A percentile compares a stretch with the other conserved stretches of the same genome.
Conservation (phyloP, 371 early-diverging fungal species). For the Lichtheimia corymbifera region DNA sequence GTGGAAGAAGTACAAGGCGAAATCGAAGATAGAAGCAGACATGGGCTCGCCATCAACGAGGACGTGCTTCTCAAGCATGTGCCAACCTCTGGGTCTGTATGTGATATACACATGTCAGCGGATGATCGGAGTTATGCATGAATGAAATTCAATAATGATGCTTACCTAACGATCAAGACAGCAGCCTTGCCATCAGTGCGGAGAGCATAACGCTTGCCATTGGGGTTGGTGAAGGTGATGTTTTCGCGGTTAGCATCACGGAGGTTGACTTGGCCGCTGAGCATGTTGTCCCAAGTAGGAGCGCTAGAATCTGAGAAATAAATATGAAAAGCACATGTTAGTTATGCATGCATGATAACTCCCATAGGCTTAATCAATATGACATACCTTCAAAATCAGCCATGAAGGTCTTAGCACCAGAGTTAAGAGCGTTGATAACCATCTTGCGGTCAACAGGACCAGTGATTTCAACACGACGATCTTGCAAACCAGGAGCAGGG, state of each 20-base stretch:
- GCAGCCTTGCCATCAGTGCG: constrained; percentile 82
- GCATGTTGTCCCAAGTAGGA: constrained; percentile 89
- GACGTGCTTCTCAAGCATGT: constrained; percentile 93
- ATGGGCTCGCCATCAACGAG: constrained; percentile 86
- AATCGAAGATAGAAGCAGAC: constrained; percentile 95
- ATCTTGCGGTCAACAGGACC: constrained; percentile 98
- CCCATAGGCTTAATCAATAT: background rate
- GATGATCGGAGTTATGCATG: constrained; percentile 1
- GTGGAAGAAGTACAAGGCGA: constrained; percentile 95
- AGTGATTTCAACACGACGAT: constrained; percentile 96
- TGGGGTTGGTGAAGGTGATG: constrained; percentile 80
- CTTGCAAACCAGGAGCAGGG: constrained; percentile 90
- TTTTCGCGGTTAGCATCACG: constrained; percentile 85
- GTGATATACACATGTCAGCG: background rate
- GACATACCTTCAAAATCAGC: constrained; percentile 92
- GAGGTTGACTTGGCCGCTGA: constrained; percentile 89
- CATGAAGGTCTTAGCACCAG: constrained; percentile 92
- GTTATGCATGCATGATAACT: background rate
- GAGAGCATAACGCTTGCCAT: constrained; percentile 90
- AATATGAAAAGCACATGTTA: constrained; percentile 16
- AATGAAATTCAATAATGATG: constrained; percentile 7
- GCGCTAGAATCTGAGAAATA: constrained; percentile 75
- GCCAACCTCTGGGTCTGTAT: constrained; percentile 93
- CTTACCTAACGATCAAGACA: constrained; percentile 83
- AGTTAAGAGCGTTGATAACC: constrained; percentile 97